Evolutionary conservation across 225 moss, liverwort and hornwort genomes (phyloP).

Genomic region (Sphagnum tenellum): DNA sequence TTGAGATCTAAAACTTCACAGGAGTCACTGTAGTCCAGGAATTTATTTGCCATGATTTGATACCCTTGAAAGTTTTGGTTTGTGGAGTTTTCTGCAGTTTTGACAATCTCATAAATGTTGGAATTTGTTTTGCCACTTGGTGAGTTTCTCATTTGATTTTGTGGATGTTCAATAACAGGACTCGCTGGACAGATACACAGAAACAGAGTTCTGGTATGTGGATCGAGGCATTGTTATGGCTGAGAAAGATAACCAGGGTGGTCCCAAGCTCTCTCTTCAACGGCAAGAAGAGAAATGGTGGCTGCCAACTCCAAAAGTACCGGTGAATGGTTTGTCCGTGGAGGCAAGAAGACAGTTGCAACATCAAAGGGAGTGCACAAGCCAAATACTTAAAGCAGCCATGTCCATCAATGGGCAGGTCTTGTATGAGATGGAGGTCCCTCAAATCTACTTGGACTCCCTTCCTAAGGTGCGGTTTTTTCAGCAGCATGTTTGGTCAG

Average conservation of each 20-base stretch:
- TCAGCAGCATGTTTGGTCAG: too few species aligned
- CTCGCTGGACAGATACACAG: slow-evolving; percentile 53
- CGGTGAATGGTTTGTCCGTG: slow-evolving; percentile 73
- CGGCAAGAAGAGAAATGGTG: slow-evolving; percentile 99
- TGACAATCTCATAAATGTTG: too few species aligned
- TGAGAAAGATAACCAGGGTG: slow-evolving; percentile 46
- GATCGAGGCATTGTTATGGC: slow-evolving; percentile 81
- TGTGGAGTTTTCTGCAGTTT: too few species aligned
- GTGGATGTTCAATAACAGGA: slow-evolving; percentile 27
- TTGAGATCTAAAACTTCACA: too few species aligned
- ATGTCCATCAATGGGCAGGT: slow-evolving; percentile 91
- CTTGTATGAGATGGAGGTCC: slow-evolving; percentile 80
- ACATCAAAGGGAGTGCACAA: slow-evolving; percentile 67
- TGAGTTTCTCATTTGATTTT: neutral
- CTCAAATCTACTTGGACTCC: slow-evolving; percentile 81
- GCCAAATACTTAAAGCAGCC: slow-evolving; percentile 83
- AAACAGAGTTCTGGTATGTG: slow-evolving; percentile 93
- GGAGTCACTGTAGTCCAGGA: too few species aligned
- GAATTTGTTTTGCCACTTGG: too few species aligned
- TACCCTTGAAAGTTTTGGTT: too few species aligned
- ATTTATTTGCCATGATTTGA: too few species aligned
- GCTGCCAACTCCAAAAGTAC: slow-evolving; percentile 91
- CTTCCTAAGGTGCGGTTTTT: slow-evolving; percentile 68
- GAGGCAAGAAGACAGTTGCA: slow-evolving; percentile 66
- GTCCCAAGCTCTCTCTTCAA: slow-evolving; percentile 59